A percentile compares a stretch with the other conserved stretches of the same genome.
phyloP scores from a whole-genome alignment of 768 basidiomycete species.

The Mycena venus region DNA sequence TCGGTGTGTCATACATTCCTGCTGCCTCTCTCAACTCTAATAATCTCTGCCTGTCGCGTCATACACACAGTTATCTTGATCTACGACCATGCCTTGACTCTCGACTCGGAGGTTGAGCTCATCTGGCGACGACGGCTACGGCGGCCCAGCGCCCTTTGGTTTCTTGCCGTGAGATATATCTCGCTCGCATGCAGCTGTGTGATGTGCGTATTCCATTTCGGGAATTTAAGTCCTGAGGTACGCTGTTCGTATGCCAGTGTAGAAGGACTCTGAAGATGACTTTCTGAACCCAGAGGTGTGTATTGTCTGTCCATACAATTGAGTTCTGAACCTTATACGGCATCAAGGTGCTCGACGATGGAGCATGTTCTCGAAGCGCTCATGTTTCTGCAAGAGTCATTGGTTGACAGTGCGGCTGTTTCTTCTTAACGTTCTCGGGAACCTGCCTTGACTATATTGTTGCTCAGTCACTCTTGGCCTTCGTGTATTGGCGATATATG shows the following conservation, averaged over 20 bases:
- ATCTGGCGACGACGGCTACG: neutral
- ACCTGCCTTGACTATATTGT: neutral
- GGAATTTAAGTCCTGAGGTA: slow-evolving; percentile 1
- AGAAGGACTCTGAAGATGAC: neutral
- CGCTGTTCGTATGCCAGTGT: neutral
- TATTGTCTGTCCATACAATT: neutral
- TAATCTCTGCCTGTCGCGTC: neutral
- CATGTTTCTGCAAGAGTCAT: neutral
- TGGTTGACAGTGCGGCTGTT: slow-evolving; percentile 3
- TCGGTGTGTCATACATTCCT: neutral
- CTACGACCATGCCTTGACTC: slow-evolving; percentile 3
- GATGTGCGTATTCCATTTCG: neutral
- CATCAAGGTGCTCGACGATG: neutral
- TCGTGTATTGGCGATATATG: neutral
- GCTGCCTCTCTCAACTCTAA: slow-evolving; percentile 1
- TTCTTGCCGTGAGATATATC: neutral
- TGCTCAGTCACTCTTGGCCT: neutral
- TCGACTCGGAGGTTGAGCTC: neutral
- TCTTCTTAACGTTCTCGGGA: neutral
- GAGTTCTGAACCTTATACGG: neutral
- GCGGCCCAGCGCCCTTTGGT: neutral
- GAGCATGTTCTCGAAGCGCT: neutral
- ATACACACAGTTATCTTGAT: neutral
- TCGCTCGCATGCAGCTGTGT: neutral
- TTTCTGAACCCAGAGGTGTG: neutral